These are phyloP conservation scores for Arxiozyma slooffiae DNA, from an alignment of 1,139 yeast species.

Conservation along the genomic window DNA sequence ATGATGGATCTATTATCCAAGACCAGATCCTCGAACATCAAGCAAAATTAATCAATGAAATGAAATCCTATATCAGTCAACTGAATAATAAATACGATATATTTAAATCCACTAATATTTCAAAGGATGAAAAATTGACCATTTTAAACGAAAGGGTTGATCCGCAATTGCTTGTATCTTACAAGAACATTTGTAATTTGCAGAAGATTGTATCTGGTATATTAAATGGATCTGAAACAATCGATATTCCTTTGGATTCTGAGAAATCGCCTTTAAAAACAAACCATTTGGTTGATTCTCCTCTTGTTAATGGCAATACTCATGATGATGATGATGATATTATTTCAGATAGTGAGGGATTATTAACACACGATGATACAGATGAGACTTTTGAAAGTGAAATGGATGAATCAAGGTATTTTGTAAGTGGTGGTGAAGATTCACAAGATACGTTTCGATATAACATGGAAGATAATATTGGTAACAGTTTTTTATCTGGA, in stretches of 20 bases:
- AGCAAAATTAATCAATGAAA: conserved; percentile 3
- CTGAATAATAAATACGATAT: conserved; percentile 16
- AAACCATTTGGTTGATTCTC: not conserved
- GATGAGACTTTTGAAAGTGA: not conserved
- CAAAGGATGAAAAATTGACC: conserved; percentile 20
- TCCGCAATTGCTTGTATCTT: conserved; percentile 11
- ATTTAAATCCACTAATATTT: conserved; percentile 22
- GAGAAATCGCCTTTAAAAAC: not conserved
- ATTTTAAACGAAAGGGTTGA: conserved; percentile 12
- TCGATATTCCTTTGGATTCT: not conserved
- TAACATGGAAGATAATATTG: conserved; percentile 7
- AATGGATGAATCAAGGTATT: conserved; percentile 6
- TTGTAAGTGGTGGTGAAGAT: not conserved
- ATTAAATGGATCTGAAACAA: not conserved
- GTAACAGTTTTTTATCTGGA: conserved; percentile 1
- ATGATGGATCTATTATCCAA: not conserved
- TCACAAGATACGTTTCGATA: conserved; percentile 5
- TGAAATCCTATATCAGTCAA: conserved; percentile 1
- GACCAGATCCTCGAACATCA: not conserved
- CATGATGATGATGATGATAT: not conserved
- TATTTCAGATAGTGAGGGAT: conserved; percentile 2
- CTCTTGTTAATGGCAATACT: not conserved
- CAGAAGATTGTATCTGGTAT: not conserved
- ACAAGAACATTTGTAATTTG: conserved; percentile 6
- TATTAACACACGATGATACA: conserved; percentile 2